phyloP scores from a whole-genome alignment of 768 basidiomycete genomes.

The Rhodotorula toruloides region DNA sequence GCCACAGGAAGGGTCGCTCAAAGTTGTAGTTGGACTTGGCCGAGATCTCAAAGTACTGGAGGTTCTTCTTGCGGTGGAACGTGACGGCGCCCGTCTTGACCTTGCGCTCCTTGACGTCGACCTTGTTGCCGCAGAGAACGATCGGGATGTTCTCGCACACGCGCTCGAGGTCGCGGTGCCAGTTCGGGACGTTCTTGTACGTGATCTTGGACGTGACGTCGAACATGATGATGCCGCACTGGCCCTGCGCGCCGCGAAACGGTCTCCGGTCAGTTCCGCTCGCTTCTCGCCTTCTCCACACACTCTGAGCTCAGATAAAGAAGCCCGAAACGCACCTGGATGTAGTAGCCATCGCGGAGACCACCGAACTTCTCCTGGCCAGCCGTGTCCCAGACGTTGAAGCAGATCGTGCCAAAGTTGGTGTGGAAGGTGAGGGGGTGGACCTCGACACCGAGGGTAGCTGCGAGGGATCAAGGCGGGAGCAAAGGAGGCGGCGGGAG shows the following conservation, averaged over 20 bases:
- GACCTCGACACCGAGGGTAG: constrained; percentile 98
- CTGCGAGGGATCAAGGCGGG: constrained; percentile 52
- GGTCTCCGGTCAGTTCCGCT: background rate
- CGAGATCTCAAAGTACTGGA: constrained; percentile 99
- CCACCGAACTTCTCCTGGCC: constrained; percentile 99
- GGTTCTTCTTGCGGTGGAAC: constrained; percentile 99
- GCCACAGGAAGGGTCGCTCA: constrained; percentile 99
- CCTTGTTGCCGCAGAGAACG: constrained; percentile 99
- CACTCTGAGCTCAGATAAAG: background rate
- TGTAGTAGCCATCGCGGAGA: constrained; percentile 94
- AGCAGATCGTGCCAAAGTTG: constrained; percentile 98
- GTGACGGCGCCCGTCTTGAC: constrained; percentile 98
- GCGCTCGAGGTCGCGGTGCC: constrained; percentile 96
- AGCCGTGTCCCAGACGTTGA: constrained; percentile 99
- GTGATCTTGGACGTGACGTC: constrained; percentile 98
- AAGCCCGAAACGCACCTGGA: constrained; percentile 56
- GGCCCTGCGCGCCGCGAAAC: constrained; percentile 84
- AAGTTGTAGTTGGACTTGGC: constrained; percentile 99
- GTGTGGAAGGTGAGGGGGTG: constrained; percentile 91
- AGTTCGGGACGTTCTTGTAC: constrained; percentile 99
- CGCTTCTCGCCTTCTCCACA: too few relatives aligned
- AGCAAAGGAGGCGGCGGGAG: constrained; percentile 14
- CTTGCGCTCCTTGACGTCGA: constrained; percentile 99
- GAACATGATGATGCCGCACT: constrained; percentile 99
- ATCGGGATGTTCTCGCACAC: constrained; percentile 99